phyloP scores from a whole-genome alignment of 2,329 filamentous ascomycete species.

The Fusarium drepaniforme region DNA sequence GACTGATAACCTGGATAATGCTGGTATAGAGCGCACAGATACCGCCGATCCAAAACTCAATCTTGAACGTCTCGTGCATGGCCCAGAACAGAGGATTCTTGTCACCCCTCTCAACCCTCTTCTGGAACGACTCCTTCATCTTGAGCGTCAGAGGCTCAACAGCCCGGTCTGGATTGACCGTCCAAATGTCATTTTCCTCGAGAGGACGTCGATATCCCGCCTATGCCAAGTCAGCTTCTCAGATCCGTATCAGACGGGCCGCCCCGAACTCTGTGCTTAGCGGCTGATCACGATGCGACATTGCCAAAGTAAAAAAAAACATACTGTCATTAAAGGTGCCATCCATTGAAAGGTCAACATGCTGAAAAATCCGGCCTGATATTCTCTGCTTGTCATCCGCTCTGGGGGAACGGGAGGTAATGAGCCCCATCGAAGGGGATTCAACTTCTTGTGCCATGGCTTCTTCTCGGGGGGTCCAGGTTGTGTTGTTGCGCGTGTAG shows the following conservation, averaged over 20 bases:
- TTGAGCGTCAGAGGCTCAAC: constrained; percentile 77
- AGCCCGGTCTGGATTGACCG: constrained; percentile 83
- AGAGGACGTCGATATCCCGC: constrained; percentile 88
- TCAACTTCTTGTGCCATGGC: constrained; percentile 73
- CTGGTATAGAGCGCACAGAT: constrained; percentile 79
- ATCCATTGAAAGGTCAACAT: constrained; percentile 90
- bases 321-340: constrained; percentile 83
- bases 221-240: constrained; percentile 53
- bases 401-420: constrained; percentile 68
- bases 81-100: constrained; percentile 83
- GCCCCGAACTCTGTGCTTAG: constrained; percentile 14
- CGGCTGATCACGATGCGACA: constrained; percentile 21
- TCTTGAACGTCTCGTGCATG: constrained; percentile 86
- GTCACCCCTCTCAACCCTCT: constrained; percentile 74
- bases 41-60: constrained; percentile 89
- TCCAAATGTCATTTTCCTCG: constrained; percentile 88
- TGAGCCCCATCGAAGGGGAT: constrained; percentile 71
- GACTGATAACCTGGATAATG: constrained; percentile 83
- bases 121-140: constrained; percentile 76
- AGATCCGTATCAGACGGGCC: constrained; percentile 30
- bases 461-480: constrained; percentile 55
- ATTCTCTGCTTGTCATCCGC: constrained; percentile 72
- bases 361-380: constrained; percentile 81
- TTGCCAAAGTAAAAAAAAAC: constrained; percentile 43
- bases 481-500: constrained; percentile 57